A percentile compares a stretch with the other conserved stretches of the same genome.
These are phyloP conservation scores for Adansonia madagascariensis DNA, from an alignment of 441 rosid species.

Conservation along the genomic window DNA sequence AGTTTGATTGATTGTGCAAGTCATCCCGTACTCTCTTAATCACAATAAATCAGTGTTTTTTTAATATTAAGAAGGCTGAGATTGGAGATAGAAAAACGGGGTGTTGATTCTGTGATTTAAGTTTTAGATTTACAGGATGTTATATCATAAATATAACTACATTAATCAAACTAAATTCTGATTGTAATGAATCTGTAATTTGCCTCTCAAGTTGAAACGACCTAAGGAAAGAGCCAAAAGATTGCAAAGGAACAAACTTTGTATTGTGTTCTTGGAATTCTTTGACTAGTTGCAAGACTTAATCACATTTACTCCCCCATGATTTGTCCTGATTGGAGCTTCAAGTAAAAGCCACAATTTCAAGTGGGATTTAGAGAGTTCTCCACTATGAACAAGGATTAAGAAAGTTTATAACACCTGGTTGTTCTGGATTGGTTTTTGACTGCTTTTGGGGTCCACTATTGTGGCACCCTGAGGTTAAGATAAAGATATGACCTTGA, in stretches of 20 bases:
- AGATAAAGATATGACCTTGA: neutral
- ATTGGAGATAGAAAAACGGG: too few species aligned
- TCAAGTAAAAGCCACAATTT: neutral
- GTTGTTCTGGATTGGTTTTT: neutral
- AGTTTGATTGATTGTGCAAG: neutral
- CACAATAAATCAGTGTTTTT: neutral
- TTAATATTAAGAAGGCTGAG: too few species aligned
- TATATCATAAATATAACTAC: too few species aligned
- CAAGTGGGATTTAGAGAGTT: neutral
- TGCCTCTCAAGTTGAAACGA: neutral
- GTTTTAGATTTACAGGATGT: too few species aligned
- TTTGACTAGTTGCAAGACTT: neutral
- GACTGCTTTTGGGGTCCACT: neutral
- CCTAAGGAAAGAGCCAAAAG: neutral
- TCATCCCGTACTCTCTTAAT: neutral
- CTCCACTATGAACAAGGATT: slow-evolving; percentile 4
- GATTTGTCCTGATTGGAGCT: neutral
- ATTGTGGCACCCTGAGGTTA: slow-evolving; percentile 3
- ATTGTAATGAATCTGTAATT: neutral
- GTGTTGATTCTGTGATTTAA: too few species aligned
- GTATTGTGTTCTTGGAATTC: neutral
- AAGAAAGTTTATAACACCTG: neutral
- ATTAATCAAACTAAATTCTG: too few species aligned
- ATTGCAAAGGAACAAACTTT: neutral
- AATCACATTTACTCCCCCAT: neutral